A percentile compares a stretch with the other conserved stretches of the same genome.
These are phyloP conservation scores for Penicillium taxi DNA, from an alignment of 495 filamentous ascomycete species.

Conservation along the genomic window DNA sequence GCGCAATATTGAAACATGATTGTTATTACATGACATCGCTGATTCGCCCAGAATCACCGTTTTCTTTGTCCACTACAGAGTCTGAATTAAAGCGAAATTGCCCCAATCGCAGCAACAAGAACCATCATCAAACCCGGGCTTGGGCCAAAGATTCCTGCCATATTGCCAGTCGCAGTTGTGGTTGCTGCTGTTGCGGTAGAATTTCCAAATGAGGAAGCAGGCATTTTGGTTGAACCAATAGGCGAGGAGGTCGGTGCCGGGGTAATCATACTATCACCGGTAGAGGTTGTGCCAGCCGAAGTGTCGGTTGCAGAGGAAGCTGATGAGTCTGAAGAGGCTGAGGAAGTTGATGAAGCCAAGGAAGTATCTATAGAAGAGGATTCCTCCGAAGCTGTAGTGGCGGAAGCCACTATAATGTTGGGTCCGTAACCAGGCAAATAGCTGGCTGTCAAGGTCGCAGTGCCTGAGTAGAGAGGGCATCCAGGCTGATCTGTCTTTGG, in stretches of 20 bases:
- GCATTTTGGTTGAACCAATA: slow-evolving; percentile 11
- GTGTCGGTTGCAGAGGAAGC: not conserved
- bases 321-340: slow-evolving; percentile 1
- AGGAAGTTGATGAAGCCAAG: slow-evolving; percentile 7
- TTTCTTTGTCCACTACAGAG: too few relatives aligned
- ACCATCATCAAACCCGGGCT: too few relatives aligned
- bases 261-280: slow-evolving; percentile 10
- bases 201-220: slow-evolving; percentile 6
- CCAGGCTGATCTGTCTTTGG: slow-evolving; percentile 53
- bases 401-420: slow-evolving; percentile 16
- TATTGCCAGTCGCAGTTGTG: too few relatives aligned
- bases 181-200: slow-evolving; percentile 9
- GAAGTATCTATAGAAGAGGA: too few relatives aligned
- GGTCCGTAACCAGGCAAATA: slow-evolving; percentile 38
- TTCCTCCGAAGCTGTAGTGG: slow-evolving; percentile 14
- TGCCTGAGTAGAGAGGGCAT: slow-evolving; percentile 50
- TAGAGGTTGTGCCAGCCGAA: slow-evolving; percentile 6
- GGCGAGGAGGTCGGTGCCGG: slow-evolving; percentile 11
- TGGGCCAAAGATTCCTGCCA: too few relatives aligned
- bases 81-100: too few relatives aligned
- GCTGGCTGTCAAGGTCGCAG: slow-evolving; percentile 43
- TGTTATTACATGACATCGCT: too few relatives aligned
- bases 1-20: too few relatives aligned
- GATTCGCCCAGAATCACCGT: too few relatives aligned
- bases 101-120: too few relatives aligned